Evolutionary conservation across 768 basidiomycete genomes (phyloP), one percentile per base, ranked within the genome.

Genomic region (Pisolithus albus): DNA sequence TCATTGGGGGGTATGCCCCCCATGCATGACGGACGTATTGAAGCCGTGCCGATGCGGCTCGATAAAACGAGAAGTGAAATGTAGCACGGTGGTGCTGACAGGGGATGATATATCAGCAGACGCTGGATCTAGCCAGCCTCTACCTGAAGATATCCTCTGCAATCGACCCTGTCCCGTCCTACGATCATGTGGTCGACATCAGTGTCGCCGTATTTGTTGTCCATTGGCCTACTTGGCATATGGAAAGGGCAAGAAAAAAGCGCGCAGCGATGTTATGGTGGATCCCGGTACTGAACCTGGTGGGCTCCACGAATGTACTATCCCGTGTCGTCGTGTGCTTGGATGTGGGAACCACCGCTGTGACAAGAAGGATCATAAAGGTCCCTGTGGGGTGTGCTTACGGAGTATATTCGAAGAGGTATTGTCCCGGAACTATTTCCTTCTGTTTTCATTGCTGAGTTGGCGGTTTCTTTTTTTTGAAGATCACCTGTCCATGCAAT

Each of bases 331-430:
- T 13, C 88, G 85, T 63, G 59, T 75, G 58, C 73, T 94, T 24
- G 69, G 66, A 45, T 92, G 92, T 56, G 90, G 90, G 0, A 80
- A 85, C 46, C 92, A 94, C 63, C 71, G 66, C 5, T 99, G 95
- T 63, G 82, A 86, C 53, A 75, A 77, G 60, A 72, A 75, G 38
- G 95, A 98, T 63, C 95, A 99, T 66, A 79, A 74, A 52, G 91
- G 92, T 0, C 68, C 77, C 0, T 99, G 96, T 64, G 83, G 79
- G 1, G 77, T 84, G 19, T 99, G 96, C 68, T 71, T 95, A 47
- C 78, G 84, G 64, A 92, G 92, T 42, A 85, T 86, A 1, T 99
- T 94, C 59, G 93, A 97, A 39, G 96, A 99, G 81, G 85, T 86
- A 55, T 28, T 26, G 78, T 13, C n/a, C 28, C 6, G 16, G 4